Evolutionary conservation across 1,284 basidiomycete species (phyloP).

Genomic region (Salmacisia buchloeana): DNA sequence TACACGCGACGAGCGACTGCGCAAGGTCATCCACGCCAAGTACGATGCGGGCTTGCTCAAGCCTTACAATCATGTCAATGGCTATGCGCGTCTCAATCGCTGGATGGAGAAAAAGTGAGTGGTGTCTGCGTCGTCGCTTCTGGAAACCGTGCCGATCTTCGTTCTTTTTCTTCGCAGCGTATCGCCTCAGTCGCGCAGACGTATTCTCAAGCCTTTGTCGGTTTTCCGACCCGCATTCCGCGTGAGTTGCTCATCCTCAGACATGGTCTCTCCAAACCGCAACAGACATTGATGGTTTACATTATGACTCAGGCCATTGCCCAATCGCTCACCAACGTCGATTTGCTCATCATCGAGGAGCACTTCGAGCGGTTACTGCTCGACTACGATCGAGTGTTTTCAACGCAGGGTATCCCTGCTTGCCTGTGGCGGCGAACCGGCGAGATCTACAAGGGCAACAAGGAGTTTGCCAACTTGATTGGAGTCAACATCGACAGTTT

Average conservation of each 20-base stretch:
- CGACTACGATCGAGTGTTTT: slow-evolving; percentile 89
- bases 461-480: slow-evolving; percentile 83
- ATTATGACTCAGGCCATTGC: slow-evolving; percentile 55
- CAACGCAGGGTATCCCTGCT: slow-evolving; percentile 73
- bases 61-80: slow-evolving; percentile 83
- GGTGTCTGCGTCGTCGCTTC: not conserved
- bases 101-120: slow-evolving; percentile 91
- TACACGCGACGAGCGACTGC: slow-evolving; percentile 80
- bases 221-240: slow-evolving; percentile 89
- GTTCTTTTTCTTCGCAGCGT: slow-evolving; percentile 10
- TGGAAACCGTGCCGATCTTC: not conserved
- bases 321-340: slow-evolving; percentile 82
- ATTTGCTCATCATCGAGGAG: slow-evolving; percentile 79
- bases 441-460: slow-evolving; percentile 96
- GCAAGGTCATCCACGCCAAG: slow-evolving; percentile 88
- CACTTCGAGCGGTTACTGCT: slow-evolving; percentile 90
- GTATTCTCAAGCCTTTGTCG: slow-evolving; percentile 80
- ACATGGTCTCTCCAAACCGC: not conserved
- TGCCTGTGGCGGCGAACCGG: slow-evolving; percentile 95
- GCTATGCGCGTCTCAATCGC: slow-evolving; percentile 43
- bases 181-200: slow-evolving; percentile 63
- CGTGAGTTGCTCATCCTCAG: too few species aligned
- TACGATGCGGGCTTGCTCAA: slow-evolving; percentile 91
- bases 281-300: not conserved
- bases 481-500: slow-evolving; percentile 75